Base-by-base conservation (phyloP, 2,329 filamentous ascomycete species). In the Triangularia setosa region DNA sequence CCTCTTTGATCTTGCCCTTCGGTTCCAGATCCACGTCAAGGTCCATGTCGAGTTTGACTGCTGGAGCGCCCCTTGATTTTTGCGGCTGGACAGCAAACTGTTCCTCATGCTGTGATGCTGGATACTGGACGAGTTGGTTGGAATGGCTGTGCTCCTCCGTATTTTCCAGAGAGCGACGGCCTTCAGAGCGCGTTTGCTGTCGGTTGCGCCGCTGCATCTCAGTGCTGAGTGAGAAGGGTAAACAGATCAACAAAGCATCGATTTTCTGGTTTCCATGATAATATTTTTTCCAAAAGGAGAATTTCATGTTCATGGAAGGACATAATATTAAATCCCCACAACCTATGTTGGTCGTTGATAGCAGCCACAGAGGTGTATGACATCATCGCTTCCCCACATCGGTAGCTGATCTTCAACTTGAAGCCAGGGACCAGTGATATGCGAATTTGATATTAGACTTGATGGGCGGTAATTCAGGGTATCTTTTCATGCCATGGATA, bases 1-100 rank as follows among this genome's bases (percentile, higher is more conserved):
- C 44, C 4, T 68, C 70, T 44, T 70, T 62, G 6, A 72, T 70
- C 33, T 69, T 71, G 2, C 67, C 69, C 27, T 68, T 66, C 25
- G 71, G 64, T n/a, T 66, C 62, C 14, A 72, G 24, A 6, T 72
- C 66, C n/a, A 72, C n/a, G 14, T 71, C 70, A 30, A 71, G 28
- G 40, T 72, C 58, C 68, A 72, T 69, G 48, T 71, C 69, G 11
- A 71, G 59, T 56, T 67, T 66, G 9, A 71, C 62, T 1, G 70
- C 68, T 3, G 64, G 70, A 3, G 66, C 69, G n/a, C 69, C 66
- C 16, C 63, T 48, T 21, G 40, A 48, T n/a, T 21, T 21, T 4
- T 21, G 40, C 18, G 40, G 40, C n/a, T 48, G 40, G n/a, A 6
- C n/a, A 14, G n/a, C 40, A 18, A 48, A 6, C 3, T 48, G n/a